Percentiles rank a stretch among this genome's conserved stretches.
phyloP scores from a whole-genome alignment of 257 asterid genomes.

The Solanum pennellii region DNA sequence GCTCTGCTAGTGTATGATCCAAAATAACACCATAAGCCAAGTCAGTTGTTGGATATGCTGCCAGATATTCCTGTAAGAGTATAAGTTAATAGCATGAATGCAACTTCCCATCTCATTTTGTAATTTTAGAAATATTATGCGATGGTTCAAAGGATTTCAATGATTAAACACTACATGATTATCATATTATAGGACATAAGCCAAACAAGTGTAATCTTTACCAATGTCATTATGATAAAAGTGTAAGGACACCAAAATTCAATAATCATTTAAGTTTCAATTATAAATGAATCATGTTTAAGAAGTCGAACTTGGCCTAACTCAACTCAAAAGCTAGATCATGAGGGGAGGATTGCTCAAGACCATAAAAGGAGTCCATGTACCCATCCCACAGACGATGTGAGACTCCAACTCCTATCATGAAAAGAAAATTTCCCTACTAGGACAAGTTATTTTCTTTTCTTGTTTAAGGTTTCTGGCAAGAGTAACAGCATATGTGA shows the following conservation, averaged over 20 bases:
- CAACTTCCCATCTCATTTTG: background rate
- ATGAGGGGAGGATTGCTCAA: background rate
- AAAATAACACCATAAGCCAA: slow-evolving; percentile 89
- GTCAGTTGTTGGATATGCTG: slow-evolving; percentile 61
- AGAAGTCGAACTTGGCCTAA: background rate
- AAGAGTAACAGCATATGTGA: background rate
- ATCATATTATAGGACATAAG: background rate
- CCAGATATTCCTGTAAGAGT: slow-evolving; percentile 77
- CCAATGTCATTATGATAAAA: background rate
- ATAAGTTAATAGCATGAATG: slow-evolving; percentile 7
- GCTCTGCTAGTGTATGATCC: slow-evolving; percentile 96
- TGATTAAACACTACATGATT: background rate
- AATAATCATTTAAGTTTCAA: background rate
- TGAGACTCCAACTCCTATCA: background rate
- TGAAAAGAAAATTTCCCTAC: background rate
- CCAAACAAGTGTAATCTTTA: background rate
- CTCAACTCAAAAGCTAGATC: background rate
- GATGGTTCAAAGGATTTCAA: background rate
- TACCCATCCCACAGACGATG: background rate
- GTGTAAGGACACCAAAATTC: background rate
- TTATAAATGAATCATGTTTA: background rate
- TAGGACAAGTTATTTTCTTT: background rate
- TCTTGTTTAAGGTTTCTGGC: background rate
- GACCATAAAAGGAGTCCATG: background rate
- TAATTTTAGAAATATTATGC: background rate